Evolutionary conservation across 208 protist species (phyloP).

Genomic region (Endotrypanum monterogeii): DNA sequence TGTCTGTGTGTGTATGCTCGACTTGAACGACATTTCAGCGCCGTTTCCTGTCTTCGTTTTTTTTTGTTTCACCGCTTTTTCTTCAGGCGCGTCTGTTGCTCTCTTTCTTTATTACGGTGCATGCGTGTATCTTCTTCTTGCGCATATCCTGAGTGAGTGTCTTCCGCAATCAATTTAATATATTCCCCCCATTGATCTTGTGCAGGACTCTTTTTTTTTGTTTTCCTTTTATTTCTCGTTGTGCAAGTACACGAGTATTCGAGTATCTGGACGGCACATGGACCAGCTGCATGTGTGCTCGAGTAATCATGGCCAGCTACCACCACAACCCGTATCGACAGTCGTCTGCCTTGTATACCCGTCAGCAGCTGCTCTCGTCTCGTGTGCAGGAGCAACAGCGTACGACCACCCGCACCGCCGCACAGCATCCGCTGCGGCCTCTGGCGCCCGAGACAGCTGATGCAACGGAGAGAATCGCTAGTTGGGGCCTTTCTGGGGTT

Average conservation of each 20-base stretch:
- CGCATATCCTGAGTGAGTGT: no score
- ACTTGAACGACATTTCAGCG: no score
- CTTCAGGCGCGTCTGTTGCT: not conserved
- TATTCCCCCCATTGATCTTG: no score
- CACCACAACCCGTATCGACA: constrained; percentile 38
- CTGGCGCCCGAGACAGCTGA: not conserved
- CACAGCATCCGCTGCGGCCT: not conserved
- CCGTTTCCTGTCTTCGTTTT: no score
- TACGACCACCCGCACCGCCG: not conserved
- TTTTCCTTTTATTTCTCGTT: not conserved
- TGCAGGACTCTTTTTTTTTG: not conserved
- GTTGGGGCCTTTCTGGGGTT: not conserved
- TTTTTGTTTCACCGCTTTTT: constrained; percentile 7
- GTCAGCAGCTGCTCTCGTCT: not conserved
- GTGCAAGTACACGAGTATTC: not conserved
- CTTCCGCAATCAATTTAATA: no score
- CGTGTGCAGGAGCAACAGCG: not conserved
- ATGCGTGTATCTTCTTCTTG: no score
- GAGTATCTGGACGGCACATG: not conserved
- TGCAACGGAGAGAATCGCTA: not conserved
- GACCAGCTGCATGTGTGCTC: not conserved
- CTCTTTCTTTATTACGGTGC: not conserved
- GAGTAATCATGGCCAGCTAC: constrained; percentile 24
- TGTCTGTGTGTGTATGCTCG: no score
- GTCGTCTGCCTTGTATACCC: constrained; percentile 15